Base-by-base conservation (phyloP, 495 filamentous ascomycete genomes). In the Annulohypoxylon bovei region DNA sequence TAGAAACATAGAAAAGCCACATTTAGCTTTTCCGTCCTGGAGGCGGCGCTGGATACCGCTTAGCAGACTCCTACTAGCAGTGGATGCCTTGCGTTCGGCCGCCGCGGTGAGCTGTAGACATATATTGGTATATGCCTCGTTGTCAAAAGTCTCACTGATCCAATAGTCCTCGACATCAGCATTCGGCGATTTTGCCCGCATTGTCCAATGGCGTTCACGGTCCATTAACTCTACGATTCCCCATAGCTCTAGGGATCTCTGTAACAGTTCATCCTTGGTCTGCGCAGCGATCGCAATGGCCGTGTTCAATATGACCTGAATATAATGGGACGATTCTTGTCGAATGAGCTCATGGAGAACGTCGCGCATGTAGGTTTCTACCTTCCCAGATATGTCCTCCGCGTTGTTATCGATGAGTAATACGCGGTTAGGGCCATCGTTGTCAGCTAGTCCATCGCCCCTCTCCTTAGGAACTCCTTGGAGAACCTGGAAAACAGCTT, bases 41-140 rank as follows among this genome's bases (percentile, higher is more conserved):
- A 95, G 80, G 3, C 92, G 82, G 7, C 89, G 87, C 75, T 95
- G 92, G 16, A 97, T 87, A 35, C 91, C 89, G 60, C 89, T 91
- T 76, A 95, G 87, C 14, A 94, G 86, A 12, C 75, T 83, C 73
- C 88, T 92, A 81, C 86, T 88, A 6, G 90, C 84, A 47, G 84
- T 79, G 27, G 84, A 84, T 30, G 90, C 91, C 53, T 89, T 90
- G 67, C 92, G 89, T 75, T 95, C 93, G 9, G 87, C 87, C 6
- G 91, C 91, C 0, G 90, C 89, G 7, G 87, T 86, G 14, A 97
- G 85, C 76, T 97, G 93, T 44, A 86, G 83, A 77, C 84, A 87
- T 44, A 95, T 78, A 22, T 79, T 84, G 12, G 77, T 80, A 70
- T 81, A 84, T 5, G 79, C 73, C 56, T 86, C 82, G 9, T 77